These are phyloP conservation scores for Aegilops umbellulata DNA, from an alignment of 176 grass and related monocot species.

Conservation along the genomic window DNA sequence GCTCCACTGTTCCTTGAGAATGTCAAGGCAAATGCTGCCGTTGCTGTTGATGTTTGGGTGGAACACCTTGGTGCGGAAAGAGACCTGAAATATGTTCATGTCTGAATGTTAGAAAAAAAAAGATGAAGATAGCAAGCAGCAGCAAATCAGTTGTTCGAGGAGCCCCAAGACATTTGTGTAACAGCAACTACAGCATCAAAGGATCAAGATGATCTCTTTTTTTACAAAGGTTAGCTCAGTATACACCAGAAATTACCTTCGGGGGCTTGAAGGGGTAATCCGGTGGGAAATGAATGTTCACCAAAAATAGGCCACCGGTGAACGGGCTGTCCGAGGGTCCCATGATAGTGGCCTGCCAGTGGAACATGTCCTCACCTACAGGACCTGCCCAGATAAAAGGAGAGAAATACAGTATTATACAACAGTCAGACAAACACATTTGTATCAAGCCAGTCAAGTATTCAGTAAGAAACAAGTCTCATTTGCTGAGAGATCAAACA, in stretches of 20 bases:
- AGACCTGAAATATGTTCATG: slow-evolving; percentile 45
- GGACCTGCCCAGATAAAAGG: slow-evolving; percentile 40
- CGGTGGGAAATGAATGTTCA: slow-evolving; percentile 90
- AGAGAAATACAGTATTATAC: not conserved
- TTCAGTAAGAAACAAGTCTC: not conserved
- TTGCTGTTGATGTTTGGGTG: slow-evolving; percentile 93
- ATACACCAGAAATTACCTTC: slow-evolving; percentile 40
- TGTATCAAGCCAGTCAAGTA: not conserved
- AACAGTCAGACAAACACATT: not conserved
- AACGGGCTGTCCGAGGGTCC: slow-evolving; percentile 83
- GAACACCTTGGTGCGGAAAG: slow-evolving; percentile 91
- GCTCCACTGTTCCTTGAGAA: slow-evolving; percentile 92
- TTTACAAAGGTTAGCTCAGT: not conserved
- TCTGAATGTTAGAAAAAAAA: not conserved
- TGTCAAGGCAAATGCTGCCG: slow-evolving; percentile 87
- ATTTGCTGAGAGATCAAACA: not conserved
- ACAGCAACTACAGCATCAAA: not conserved
- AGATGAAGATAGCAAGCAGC: not conserved
- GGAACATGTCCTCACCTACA: slow-evolving; percentile 92
- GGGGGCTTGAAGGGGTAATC: slow-evolving; percentile 95
- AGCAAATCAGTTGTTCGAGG: not conserved
- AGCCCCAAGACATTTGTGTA: not conserved
- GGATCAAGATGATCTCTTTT: not conserved
- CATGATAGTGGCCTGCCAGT: slow-evolving; percentile 92
- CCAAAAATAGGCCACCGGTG: slow-evolving; percentile 84